Evolutionary conservation across 2,329 filamentous ascomycete genomes (phyloP).

Genomic region (Dactylonectria estremocensis): DNA sequence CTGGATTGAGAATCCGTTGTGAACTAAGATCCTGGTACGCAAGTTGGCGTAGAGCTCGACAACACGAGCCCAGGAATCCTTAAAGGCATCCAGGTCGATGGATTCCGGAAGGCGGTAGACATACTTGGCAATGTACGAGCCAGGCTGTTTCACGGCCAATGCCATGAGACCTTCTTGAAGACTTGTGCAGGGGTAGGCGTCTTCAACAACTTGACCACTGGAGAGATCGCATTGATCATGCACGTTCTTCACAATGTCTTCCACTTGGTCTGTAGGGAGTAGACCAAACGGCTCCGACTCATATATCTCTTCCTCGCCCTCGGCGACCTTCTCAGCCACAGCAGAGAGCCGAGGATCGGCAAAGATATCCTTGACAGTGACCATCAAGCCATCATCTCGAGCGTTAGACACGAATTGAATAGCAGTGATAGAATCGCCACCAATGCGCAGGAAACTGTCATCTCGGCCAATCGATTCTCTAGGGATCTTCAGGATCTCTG

Average conservation of each 20-base stretch:
- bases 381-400: constrained; percentile 54
- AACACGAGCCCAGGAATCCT: constrained; percentile 2
- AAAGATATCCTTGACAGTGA: constrained; percentile 64
- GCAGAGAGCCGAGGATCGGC: constrained; percentile 17
- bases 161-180: constrained; percentile 55
- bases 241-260: background rate
- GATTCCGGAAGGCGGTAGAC: background rate
- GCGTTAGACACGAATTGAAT: constrained; percentile 65
- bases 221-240: constrained; percentile 1
- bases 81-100: background rate
- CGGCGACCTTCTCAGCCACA: constrained; percentile 38
- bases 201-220: background rate
- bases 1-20: constrained; percentile 4
- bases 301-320: background rate
- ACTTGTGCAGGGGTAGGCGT: constrained; percentile 51
- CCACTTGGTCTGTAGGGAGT: background rate
- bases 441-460: constrained; percentile 65
- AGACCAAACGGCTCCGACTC: background rate
- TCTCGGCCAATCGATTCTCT: constrained; percentile 50
- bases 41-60: constrained; percentile 4
- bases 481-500: constrained; percentile 52
- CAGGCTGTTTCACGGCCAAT: constrained; percentile 23
- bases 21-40: constrained; percentile 7
- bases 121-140: constrained; percentile 26
- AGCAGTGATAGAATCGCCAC: constrained; percentile 64